phyloP scores from a whole-genome alignment of 2,329 filamentous ascomycete species.

The Botrytis sinoallii region DNA sequence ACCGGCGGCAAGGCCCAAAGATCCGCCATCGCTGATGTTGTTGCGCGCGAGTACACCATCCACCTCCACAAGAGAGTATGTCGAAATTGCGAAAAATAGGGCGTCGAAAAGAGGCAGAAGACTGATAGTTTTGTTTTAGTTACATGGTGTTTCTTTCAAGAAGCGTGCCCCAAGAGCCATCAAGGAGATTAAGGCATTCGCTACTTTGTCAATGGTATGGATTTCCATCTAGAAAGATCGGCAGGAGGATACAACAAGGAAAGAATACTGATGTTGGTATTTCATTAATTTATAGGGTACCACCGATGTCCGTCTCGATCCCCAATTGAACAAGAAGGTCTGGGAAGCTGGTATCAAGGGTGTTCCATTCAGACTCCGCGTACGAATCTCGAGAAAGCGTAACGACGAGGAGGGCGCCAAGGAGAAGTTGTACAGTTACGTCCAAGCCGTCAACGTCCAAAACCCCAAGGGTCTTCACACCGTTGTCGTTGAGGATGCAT shows the following conservation, averaged over 20 bases:
- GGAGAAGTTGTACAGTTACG: conserved; percentile 99
- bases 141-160: conserved; percentile 98
- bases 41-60: conserved; percentile 99
- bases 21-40: conserved; percentile 98
- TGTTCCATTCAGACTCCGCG: conserved; percentile 92
- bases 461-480: conserved; percentile 97
- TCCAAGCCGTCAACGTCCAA: conserved; percentile 99
- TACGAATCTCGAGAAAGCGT: conserved; percentile 98
- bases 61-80: conserved; percentile 99
- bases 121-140: conserved; percentile 61
- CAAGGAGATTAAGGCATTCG: conserved; percentile 99
- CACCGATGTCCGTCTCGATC: conserved; percentile 94
- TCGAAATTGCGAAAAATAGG: conserved; percentile 38
- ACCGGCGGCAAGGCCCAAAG: conserved; percentile 68
- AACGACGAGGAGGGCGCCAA: conserved; percentile 99
- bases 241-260: not conserved
- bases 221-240: conserved; percentile 3
- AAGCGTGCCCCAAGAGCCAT: conserved; percentile 97
- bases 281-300: conserved; percentile 66
- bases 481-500: conserved; percentile 74
- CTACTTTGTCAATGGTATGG: conserved; percentile 91
- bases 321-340: conserved; percentile 99
- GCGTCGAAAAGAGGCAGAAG: conserved; percentile 21
- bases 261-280: conserved; percentile 18
- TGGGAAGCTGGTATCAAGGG: conserved; percentile 99